These are phyloP conservation scores for Tetrahymena thermophila DNA, from an alignment of 73 alveolate species.

Conservation along the genomic window DNA sequence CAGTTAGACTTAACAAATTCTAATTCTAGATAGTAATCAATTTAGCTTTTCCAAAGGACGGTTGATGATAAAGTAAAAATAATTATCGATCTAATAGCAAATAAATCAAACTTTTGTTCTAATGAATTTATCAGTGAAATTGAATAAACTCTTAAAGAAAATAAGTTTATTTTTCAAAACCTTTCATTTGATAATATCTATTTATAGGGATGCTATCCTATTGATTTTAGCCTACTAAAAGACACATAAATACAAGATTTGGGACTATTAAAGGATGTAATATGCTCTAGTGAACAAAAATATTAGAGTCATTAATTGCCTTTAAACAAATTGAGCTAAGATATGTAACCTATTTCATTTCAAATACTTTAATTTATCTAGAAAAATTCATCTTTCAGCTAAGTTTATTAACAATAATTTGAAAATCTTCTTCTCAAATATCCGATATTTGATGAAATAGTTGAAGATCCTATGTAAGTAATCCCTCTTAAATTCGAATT, in stretches of 20 bases:
- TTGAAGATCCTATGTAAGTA: background rate
- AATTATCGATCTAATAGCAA: background rate
- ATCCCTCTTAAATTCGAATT: background rate
- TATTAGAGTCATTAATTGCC: background rate
- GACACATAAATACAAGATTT: background rate
- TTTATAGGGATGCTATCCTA: background rate
- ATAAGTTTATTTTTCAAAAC: background rate
- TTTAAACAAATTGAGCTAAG: background rate
- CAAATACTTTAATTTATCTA: background rate
- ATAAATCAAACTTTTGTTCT: background rate
- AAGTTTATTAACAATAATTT: background rate
- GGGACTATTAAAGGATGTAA: background rate
- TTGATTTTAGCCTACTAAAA: background rate
- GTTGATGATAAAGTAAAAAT: background rate
- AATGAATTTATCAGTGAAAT: background rate
- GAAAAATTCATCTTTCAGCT: background rate
- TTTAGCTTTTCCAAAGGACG: background rate
- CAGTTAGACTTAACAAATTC: background rate
- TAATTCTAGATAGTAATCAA: background rate
- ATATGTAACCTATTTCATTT: background rate
- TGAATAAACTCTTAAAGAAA: background rate
- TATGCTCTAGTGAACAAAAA: background rate
- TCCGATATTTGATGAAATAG: background rate
- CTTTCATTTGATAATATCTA: background rate
- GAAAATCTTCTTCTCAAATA: background rate